These are phyloP conservation scores for Saturnispora dispora DNA, from an alignment of 805 yeast species.

Conservation along the genomic window DNA sequence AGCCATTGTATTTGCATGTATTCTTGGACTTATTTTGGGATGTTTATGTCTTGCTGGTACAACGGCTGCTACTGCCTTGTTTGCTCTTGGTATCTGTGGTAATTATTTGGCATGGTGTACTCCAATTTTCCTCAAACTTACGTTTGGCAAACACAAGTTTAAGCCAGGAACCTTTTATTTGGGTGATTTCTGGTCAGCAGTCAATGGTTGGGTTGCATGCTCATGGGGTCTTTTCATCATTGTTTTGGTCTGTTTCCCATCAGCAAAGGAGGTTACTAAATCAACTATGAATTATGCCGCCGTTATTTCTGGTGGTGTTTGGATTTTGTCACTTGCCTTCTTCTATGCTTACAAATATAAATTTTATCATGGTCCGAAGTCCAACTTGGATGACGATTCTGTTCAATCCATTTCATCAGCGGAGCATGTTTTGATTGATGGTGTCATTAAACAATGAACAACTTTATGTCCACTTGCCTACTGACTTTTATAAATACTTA, in stretches of 20 bases:
- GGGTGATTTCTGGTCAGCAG: conserved; percentile 39
- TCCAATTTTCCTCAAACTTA: conserved; percentile 44
- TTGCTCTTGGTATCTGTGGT: conserved; percentile 51
- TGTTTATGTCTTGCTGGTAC: conserved; percentile 45
- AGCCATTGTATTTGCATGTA: conserved; percentile 46
- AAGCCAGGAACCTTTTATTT: conserved; percentile 56
- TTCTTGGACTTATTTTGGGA: conserved; percentile 41
- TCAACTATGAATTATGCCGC: conserved; percentile 30
- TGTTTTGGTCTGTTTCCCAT: conserved; percentile 52
- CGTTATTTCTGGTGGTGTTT: conserved; percentile 27
- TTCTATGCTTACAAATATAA: conserved; percentile 20
- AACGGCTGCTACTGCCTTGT: conserved; percentile 56
- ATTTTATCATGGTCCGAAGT: conserved; percentile 22
- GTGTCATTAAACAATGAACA: not conserved
- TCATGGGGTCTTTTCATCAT: conserved; percentile 43
- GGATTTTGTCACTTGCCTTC: conserved; percentile 20
- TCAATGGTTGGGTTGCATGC: conserved; percentile 37
- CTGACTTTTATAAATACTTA: not conserved
- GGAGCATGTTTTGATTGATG: conserved; percentile 3
- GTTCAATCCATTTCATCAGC: conserved; percentile 9
- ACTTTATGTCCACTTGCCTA: not conserved
- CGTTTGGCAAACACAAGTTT: conserved; percentile 39
- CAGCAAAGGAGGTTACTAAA: conserved; percentile 27
- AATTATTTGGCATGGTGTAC: conserved; percentile 52
- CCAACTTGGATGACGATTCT: conserved; percentile 14